Evolutionary conservation across 495 filamentous ascomycete genomes (phyloP).

Genomic region (Tuber melanosporum): DNA sequence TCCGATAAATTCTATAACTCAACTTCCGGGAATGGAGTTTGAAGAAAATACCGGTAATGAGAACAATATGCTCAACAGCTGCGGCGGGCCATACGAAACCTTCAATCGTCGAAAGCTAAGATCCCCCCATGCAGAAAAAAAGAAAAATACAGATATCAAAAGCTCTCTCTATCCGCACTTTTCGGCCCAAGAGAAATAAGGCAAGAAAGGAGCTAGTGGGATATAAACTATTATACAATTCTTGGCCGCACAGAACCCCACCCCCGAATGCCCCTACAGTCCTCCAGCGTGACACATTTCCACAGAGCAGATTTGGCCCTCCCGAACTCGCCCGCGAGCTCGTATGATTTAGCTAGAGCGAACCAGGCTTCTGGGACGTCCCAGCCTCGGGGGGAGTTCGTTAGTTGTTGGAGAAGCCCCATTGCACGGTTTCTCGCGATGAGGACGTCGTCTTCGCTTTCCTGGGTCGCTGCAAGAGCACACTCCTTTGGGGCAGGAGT

Average conservation of each 20-base stretch:
- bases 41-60: background rate
- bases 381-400: conserved; percentile 80
- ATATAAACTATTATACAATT: conserved; percentile 18
- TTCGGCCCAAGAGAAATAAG: background rate
- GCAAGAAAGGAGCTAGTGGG: background rate
- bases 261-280: conserved; percentile 54
- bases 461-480: conserved; percentile 14
- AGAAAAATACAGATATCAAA: background rate
- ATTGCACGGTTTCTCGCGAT: conserved; percentile 81
- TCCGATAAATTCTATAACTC: background rate
- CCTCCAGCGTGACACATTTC: conserved; percentile 73
- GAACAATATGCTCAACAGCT: background rate
- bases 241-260: conserved; percentile 27
- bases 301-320: conserved; percentile 73
- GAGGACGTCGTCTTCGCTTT: conserved; percentile 44
- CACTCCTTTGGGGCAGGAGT: background rate
- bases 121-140: background rate
- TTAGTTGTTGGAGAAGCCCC: conserved; percentile 70
- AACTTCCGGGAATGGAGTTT: background rate
- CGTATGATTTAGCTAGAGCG: conserved; percentile 76
- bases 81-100: background rate
- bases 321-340: conserved; percentile 71
- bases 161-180: background rate
- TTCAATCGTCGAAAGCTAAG: background rate
- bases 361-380: conserved; percentile 94